These are phyloP conservation scores for Plasmodium gallinaceum DNA, from an alignment of 169 alveolate species.

Conservation along the genomic window DNA sequence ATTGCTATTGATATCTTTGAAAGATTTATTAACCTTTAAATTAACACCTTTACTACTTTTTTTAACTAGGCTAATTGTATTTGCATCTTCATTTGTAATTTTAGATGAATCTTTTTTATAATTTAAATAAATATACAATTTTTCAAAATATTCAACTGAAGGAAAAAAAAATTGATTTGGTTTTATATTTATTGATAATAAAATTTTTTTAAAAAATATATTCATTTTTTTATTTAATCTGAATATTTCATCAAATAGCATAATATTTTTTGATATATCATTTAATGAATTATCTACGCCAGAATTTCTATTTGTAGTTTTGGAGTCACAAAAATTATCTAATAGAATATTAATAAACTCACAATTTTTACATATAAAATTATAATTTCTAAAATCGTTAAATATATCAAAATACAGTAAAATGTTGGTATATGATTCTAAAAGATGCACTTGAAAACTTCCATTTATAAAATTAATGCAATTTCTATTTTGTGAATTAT, in stretches of 20 bases:
- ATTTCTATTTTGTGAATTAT: slow-evolving; percentile 38
- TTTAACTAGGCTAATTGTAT: neutral
- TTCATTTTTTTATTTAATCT: slow-evolving; percentile 48
- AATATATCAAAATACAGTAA: slow-evolving; percentile 57
- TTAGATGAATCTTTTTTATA: slow-evolving; percentile 12
- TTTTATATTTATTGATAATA: slow-evolving; percentile 28
- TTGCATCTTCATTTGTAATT: neutral
- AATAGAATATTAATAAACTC: slow-evolving; percentile 52
- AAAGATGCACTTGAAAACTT: slow-evolving; percentile 48
- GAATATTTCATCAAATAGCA: slow-evolving; percentile 39
- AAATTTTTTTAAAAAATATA: slow-evolving; percentile 39
- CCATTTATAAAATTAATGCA: slow-evolving; percentile 56
- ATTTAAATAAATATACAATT: slow-evolving; percentile 35
- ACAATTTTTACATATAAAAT: slow-evolving; percentile 68
- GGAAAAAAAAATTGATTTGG: slow-evolving; percentile 53
- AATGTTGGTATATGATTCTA: slow-evolving; percentile 63
- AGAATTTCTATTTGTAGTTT: slow-evolving; percentile 18
- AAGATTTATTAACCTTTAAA: no score
- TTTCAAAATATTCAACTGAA: slow-evolving; percentile 49
- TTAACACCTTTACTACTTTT: neutral
- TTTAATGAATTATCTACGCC: slow-evolving; percentile 22
- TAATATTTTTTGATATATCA: slow-evolving; percentile 50
- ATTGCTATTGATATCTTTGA: neutral
- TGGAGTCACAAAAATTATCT: slow-evolving; percentile 18
- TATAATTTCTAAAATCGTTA: slow-evolving; percentile 51